Percentiles rank a stretch among this genome's conserved stretches.
These are phyloP conservation scores for Scutellospora calospora DNA, from an alignment of 371 early-diverging fungal genomes.

Conservation along the genomic window DNA sequence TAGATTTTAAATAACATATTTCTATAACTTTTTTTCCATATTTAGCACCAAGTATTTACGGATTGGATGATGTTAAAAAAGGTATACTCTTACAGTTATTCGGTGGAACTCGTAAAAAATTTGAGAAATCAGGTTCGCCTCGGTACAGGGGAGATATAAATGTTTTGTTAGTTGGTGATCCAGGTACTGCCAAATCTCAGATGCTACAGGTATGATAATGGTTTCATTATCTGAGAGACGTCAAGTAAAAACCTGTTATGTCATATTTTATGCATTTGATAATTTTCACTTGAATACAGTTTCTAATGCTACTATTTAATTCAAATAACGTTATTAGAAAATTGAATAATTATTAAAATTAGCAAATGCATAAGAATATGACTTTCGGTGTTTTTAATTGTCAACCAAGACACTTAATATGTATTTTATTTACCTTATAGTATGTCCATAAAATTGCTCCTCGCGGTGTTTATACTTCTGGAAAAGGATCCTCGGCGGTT, in stretches of 20 bases:
- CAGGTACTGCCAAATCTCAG: constrained; percentile 99
- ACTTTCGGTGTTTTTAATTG: too few species aligned
- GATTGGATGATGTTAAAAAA: constrained; percentile 98
- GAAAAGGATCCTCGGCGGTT: constrained; percentile 99
- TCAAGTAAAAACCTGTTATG: too few species aligned
- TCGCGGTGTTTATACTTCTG: constrained; percentile 99
- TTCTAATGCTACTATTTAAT: too few species aligned
- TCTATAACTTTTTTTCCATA: constrained; percentile 32
- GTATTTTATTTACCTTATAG: constrained; percentile 45
- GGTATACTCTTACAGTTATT: constrained; percentile 97
- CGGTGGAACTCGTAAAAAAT: constrained; percentile 93
- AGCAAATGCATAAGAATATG: too few species aligned
- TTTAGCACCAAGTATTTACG: constrained; percentile 96
- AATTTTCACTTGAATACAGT: too few species aligned
- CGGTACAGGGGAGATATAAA: constrained; percentile 95
- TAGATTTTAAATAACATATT: background rate
- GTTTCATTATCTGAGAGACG: background rate
- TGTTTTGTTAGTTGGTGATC: constrained; percentile 98
- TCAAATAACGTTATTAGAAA: too few species aligned
- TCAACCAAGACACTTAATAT: background rate
- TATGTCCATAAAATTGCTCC: constrained; percentile 97
- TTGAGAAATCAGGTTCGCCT: constrained; percentile 77
- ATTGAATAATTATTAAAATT: too few species aligned
- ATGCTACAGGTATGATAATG: constrained; percentile 68
- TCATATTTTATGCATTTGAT: too few species aligned